These are phyloP conservation scores for Boechera stricta DNA, from an alignment of 345 rosid species.

Conservation along the genomic window DNA sequence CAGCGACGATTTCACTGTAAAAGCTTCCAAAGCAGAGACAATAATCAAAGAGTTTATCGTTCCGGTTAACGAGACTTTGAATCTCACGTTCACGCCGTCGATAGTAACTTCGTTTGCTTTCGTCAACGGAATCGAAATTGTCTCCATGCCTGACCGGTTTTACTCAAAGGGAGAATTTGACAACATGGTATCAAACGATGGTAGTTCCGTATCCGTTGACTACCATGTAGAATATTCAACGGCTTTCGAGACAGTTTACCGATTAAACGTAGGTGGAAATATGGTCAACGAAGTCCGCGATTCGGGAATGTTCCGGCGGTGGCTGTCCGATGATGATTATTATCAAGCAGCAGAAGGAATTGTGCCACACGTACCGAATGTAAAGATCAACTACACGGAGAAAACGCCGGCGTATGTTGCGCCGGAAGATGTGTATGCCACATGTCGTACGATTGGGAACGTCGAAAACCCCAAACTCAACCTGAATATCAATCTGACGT, in stretches of 20 bases:
- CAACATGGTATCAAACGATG: not conserved
- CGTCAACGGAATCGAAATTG: constrained; percentile 49
- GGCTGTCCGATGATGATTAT: not conserved
- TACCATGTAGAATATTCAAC: not conserved
- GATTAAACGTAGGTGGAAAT: constrained; percentile 41
- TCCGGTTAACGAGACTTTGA: constrained; percentile 27
- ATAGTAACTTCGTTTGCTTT: constrained; percentile 39
- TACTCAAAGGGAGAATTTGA: constrained; percentile 37
- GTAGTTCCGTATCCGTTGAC: too few species aligned
- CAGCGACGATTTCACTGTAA: constrained; percentile 38
- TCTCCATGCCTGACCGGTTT: constrained; percentile 44
- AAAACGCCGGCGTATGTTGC: constrained; percentile 26
- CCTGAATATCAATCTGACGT: constrained; percentile 38
- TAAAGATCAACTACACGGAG: not conserved
- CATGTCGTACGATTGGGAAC: constrained; percentile 31
- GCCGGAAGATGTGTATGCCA: constrained; percentile 32
- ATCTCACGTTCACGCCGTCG: constrained; percentile 47
- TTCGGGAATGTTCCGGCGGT: constrained; percentile 48
- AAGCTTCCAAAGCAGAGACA: not conserved
- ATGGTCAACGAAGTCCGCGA: fast-evolving
- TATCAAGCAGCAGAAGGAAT: too few species aligned
- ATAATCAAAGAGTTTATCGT: constrained; percentile 38
- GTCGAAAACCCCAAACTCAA: not conserved
- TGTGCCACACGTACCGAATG: fast-evolving
- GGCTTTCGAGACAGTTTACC: constrained; percentile 46